These are phyloP conservation scores for Xylaria telfairii DNA, from an alignment of 495 filamentous ascomycete genomes.

Conservation along the genomic window DNA sequence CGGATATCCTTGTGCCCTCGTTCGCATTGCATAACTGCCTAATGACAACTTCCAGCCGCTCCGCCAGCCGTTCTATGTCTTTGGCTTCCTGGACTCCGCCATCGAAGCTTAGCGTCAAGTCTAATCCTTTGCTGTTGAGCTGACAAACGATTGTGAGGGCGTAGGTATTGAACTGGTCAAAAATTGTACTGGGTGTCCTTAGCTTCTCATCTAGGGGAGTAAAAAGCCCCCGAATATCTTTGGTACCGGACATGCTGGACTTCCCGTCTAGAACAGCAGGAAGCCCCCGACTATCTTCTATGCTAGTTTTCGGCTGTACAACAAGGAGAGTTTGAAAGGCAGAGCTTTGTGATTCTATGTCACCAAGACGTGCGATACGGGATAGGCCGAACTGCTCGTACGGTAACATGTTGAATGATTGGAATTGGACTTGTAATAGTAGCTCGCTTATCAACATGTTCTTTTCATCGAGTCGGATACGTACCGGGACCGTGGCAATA, in stretches of 20 bases:
- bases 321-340: background rate
- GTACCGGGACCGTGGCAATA: slow-evolving; percentile 27
- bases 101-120: background rate
- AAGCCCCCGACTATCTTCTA: background rate
- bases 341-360: background rate
- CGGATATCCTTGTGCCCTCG: background rate
- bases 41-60: background rate
- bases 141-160: background rate
- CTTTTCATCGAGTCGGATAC: slow-evolving; percentile 4
- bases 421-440: background rate
- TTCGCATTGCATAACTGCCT: background rate
- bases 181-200: too few relatives aligned
- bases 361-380: background rate
- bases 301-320: background rate
- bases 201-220: too few relatives aligned
- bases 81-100: background rate
- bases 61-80: background rate
- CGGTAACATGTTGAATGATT: background rate
- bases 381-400: background rate
- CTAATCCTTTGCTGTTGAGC: background rate
- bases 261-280: background rate
- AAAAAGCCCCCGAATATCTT: background rate
- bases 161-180: slow-evolving; percentile 3
- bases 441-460: background rate
- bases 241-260: background rate